These are phyloP conservation scores for Rhizophlyctis rosea DNA, from an alignment of 192 early-diverging fungal genomes.

Conservation along the genomic window DNA sequence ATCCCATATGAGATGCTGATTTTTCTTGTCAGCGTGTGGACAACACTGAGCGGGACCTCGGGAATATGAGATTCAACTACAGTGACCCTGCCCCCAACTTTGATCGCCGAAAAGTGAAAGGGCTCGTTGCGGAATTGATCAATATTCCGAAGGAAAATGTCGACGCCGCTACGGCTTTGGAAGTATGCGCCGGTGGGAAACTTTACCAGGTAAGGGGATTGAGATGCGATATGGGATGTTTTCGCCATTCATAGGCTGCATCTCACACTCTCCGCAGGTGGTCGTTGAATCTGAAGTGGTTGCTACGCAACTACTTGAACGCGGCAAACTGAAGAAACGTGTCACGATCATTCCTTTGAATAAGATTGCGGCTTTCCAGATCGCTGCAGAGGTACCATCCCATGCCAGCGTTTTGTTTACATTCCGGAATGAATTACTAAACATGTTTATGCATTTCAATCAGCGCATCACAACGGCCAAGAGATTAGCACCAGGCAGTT, in stretches of 20 bases:
- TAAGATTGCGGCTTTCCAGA: conserved; percentile 70
- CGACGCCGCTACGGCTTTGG: conserved; percentile 75
- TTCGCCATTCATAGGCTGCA: no score
- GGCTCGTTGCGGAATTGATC: conserved; percentile 89
- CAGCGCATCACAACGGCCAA: conserved; percentile 70
- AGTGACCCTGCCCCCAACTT: conserved; percentile 81
- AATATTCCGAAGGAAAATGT: conserved; percentile 65
- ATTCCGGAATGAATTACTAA: no score
- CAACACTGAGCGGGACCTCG: conserved; percentile 33
- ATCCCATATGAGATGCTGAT: no score
- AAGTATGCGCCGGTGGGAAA: conserved; percentile 90
- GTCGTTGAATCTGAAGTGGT: conserved; percentile 88
- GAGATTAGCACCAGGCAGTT: conserved; percentile 79
- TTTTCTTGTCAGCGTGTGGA: conserved; percentile 35
- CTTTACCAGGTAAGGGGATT: conserved; percentile 83
- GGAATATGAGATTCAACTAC: conserved; percentile 69
- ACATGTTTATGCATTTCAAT: no score
- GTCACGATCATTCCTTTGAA: conserved; percentile 96
- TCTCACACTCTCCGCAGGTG: no score
- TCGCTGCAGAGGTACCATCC: conserved; percentile 50
- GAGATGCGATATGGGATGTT: no score
- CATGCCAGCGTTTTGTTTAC: no score
- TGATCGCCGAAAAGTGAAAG: conserved; percentile 85
- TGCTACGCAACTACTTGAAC: conserved; percentile 74
- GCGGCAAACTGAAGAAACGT: conserved; percentile 68